Conservation (phyloP, 495 filamentous ascomycete species). For the Viridothelium virens region DNA sequence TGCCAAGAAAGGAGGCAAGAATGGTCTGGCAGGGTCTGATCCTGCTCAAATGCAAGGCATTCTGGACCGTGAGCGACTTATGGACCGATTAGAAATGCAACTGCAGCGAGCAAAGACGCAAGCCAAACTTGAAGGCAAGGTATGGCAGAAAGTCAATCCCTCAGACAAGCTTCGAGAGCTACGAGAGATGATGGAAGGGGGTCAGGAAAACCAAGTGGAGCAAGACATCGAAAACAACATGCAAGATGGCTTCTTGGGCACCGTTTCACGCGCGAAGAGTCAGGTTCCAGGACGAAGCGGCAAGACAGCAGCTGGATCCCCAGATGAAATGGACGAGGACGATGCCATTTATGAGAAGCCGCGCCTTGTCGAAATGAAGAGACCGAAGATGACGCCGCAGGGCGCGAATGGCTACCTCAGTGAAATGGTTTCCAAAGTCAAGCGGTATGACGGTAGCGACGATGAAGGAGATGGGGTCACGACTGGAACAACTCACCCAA, state of each 20-base stretch:
- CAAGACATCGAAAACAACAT: slow-evolving; percentile 35
- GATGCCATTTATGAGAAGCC: slow-evolving; percentile 39
- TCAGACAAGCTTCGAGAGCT: slow-evolving; percentile 88
- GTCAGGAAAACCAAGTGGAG: slow-evolving; percentile 36
- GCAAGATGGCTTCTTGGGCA: slow-evolving; percentile 25
- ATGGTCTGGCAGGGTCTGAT: slow-evolving; percentile 37
- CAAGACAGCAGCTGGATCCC: slow-evolving; percentile 38
- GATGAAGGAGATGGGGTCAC: slow-evolving; percentile 69
- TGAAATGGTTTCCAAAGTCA: slow-evolving; percentile 74
- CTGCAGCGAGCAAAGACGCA: slow-evolving; percentile 96
- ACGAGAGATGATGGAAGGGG: slow-evolving; percentile 86
- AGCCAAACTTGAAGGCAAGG: slow-evolving; percentile 91
- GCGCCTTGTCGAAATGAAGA: slow-evolving; percentile 42
- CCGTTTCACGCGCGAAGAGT: slow-evolving; percentile 33
- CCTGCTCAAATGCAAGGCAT: slow-evolving; percentile 84
- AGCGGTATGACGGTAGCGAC: slow-evolving; percentile 61
- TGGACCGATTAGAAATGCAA: slow-evolving; percentile 87
- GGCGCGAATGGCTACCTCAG: slow-evolving; percentile 68
- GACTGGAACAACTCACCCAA: slow-evolving; percentile 68
- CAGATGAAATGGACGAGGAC: slow-evolving; percentile 36
- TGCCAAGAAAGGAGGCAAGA: slow-evolving; percentile 53
- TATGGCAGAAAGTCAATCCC: slow-evolving; percentile 75
- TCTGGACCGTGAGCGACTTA: slow-evolving; percentile 80
- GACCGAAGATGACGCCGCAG: slow-evolving; percentile 49
- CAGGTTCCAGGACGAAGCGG: neutral